Evolutionary conservation across 441 rosid genomes (phyloP), one percentile per base, ranked within the genome.

Genomic region (Gossypium aridum): DNA sequence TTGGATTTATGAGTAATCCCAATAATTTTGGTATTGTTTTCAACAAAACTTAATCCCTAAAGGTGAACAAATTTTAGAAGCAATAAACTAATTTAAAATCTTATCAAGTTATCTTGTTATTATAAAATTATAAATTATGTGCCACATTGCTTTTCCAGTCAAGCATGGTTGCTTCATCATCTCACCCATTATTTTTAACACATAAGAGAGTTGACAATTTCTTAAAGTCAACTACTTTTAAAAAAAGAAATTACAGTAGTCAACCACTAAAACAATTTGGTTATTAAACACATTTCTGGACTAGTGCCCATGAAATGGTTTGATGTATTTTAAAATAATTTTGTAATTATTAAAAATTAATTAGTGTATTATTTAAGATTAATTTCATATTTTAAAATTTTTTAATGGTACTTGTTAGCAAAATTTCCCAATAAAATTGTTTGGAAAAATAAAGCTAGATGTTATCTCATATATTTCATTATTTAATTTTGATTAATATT

Each of bases 261-360:
- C 77, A 76, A 72, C 79, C 37, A 1, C 12, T 56, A 20, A 20
- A 28, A 26, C 3, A 16, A 13, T 62, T 7, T 61, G 7, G 43
- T 60, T 59, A 60, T 59, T 61, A 7, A 8, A 69, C 2, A 14
- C 19, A 6, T 63, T 57, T 53, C 19, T 43, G 74, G 39, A 62
- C 67, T 72, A 53, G 79, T 80, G 77, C 75, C 45, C 74, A 31
- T 5, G 53, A 71, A 65, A 64, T 75, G 70, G 73, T 22, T 54
- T 16, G 23, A 2, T 59, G 7, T 71, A 57, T 60, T 12, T 20
- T 7, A 67, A 56, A 47, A 49, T 25, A 14, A 14, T 6, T 62
- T 8, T 62, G 9, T 26, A 14, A 62, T 13, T 1, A 6, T 61
- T 26, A 2, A 25, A 13, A 60, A 26, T 61, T 9, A 57, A 57